Evolutionary conservation across 202 grass and related monocot species (phyloP).

Genomic region (Musa balbisiana): DNA sequence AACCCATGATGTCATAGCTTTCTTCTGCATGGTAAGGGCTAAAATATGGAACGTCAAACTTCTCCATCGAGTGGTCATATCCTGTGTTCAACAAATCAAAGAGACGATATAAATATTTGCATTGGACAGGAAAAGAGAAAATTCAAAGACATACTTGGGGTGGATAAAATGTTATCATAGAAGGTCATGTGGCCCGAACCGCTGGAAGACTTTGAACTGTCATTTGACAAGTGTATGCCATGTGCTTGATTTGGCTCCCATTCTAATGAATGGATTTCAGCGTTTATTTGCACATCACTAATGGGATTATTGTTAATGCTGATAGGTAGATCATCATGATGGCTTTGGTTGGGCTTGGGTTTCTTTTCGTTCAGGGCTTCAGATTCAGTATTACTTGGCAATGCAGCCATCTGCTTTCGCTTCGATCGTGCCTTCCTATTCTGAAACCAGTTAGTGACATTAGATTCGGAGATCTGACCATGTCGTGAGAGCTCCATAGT

Average conservation of each 20-base stretch:
- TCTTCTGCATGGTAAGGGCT: constrained; percentile 42
- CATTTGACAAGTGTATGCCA: constrained; percentile 46
- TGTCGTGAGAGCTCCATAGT: constrained; percentile 73
- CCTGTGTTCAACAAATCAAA: constrained; percentile 32
- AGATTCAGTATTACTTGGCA: constrained; percentile 50
- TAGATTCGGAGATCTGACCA: constrained; percentile 89
- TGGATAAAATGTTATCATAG: constrained; percentile 58
- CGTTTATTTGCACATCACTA: constrained; percentile 17
- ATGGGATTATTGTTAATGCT: constrained; percentile 17
- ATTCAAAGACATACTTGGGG: constrained; percentile 39
- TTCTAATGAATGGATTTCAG: constrained; percentile 36
- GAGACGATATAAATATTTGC: not conserved
- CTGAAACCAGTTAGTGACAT: constrained; percentile 97
- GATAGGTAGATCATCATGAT: constrained; percentile 28
- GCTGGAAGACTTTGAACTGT: constrained; percentile 17
- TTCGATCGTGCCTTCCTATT: constrained; percentile 82
- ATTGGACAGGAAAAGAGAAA: not conserved
- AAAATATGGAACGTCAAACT: constrained; percentile 48
- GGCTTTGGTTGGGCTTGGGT: constrained; percentile 44
- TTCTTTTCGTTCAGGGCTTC: constrained; percentile 74
- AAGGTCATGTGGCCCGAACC: constrained; percentile 43
- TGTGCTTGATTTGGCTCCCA: constrained; percentile 26
- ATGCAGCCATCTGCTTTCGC: constrained; percentile 56
- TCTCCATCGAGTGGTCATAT: constrained; percentile 61
- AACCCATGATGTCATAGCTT: constrained; percentile 80